Evolutionary conservation across 345 rosid species (phyloP).

Genomic region (Leavenworthia alabamica): DNA sequence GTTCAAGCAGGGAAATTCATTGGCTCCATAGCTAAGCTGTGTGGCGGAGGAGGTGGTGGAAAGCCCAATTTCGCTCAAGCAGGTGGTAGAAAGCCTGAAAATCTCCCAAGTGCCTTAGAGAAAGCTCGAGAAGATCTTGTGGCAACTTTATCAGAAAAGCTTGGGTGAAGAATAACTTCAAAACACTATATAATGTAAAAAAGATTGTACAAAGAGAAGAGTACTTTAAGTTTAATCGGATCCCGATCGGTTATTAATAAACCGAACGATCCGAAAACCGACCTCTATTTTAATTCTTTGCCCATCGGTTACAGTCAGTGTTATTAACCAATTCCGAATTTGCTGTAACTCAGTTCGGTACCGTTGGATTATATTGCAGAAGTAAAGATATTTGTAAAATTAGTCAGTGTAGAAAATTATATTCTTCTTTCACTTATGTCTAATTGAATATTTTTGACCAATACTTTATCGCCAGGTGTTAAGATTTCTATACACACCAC

Average conservation of each 20-base stretch:
- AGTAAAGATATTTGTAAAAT: not conserved
- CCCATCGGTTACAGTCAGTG: too few species aligned
- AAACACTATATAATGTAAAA: not conserved
- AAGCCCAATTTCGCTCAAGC: constrained; percentile 95
- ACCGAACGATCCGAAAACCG: too few species aligned
- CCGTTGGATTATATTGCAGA: not conserved
- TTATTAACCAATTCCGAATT: too few species aligned
- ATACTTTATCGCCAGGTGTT: not conserved
- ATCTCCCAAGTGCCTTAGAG: constrained; percentile 59
- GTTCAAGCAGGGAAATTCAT: constrained; percentile 88
- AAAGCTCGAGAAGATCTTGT: constrained; percentile 64
- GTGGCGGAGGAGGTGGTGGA: constrained; percentile 98
- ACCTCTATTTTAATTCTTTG: too few species aligned
- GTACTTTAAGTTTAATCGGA: too few species aligned
- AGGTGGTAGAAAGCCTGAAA: constrained; percentile 81
- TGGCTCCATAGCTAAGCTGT: constrained; percentile 69
- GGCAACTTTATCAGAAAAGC: constrained; percentile 48
- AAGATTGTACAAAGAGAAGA: not conserved
- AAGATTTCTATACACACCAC: not conserved
- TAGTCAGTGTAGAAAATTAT: too few species aligned
- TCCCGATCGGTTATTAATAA: too few species aligned
- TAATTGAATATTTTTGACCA: not conserved
- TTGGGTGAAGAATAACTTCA: constrained; percentile 14
- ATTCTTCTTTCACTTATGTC: not conserved
- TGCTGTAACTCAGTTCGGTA: too few species aligned